These are phyloP conservation scores for Crepidotus variabilis DNA, from an alignment of 768 basidiomycete species.

Conservation along the genomic window DNA sequence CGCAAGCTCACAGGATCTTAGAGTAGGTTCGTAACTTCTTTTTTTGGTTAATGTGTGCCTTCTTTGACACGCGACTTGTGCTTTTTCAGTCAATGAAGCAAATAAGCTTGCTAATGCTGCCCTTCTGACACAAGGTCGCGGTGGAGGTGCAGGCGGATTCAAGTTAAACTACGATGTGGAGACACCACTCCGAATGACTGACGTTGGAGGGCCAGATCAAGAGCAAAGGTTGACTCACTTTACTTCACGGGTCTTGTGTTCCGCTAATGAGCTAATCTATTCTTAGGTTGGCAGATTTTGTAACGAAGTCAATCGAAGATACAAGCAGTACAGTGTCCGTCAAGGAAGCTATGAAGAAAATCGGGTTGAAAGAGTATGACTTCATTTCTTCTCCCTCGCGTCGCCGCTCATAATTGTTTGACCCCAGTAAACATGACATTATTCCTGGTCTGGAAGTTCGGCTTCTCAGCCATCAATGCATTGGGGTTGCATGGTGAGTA, in stretches of 20 bases:
- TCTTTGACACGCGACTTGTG: not conserved
- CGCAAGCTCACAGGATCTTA: not conserved
- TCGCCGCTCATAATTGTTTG: not conserved
- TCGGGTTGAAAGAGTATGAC: constrained; percentile 47
- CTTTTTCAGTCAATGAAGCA: constrained; percentile 4
- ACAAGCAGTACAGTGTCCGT: constrained; percentile 50
- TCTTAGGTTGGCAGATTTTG: constrained; percentile 58
- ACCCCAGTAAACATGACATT: constrained; percentile 42
- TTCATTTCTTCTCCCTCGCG: not conserved
- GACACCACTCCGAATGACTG: constrained; percentile 44
- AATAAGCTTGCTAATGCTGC: constrained; percentile 3
- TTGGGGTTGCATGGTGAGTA: constrained; percentile 69
- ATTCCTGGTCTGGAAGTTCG: constrained; percentile 69
- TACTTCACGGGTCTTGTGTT: not conserved
- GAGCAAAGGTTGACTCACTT: constrained; percentile 34
- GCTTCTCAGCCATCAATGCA: constrained; percentile 69
- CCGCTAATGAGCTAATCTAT: not conserved
- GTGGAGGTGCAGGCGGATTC: constrained; percentile 29
- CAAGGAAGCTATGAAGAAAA: constrained; percentile 45
- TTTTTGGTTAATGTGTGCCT: not conserved
- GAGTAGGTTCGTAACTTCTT: not conserved
- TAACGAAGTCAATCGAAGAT: constrained; percentile 56
- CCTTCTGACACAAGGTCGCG: not conserved
- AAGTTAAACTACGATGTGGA: constrained; percentile 46
- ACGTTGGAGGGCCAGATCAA: constrained; percentile 59